Percentiles rank a stretch among this genome's conserved stretches.
Evolutionary conservation across 331 rosid species (phyloP).

Genomic region (Stylosanthes scabra): DNA sequence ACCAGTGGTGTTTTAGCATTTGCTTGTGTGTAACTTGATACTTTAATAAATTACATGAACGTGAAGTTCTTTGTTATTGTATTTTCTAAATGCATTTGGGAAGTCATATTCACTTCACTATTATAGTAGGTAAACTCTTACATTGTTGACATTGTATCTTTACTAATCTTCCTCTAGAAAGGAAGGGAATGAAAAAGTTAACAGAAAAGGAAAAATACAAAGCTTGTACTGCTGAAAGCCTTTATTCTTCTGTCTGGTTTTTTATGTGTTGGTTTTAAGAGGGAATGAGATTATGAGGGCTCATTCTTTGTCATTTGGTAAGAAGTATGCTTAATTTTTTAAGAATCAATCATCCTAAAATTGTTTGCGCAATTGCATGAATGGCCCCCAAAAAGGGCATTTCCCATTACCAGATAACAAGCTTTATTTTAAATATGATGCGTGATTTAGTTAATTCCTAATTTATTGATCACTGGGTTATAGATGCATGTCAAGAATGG

Average conservation of each 20-base stretch:
- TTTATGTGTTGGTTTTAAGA: background rate
- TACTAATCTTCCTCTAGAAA: background rate
- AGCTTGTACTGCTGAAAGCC: too few relatives aligned
- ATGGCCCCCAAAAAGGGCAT: background rate
- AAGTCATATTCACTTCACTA: background rate
- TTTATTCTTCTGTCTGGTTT: constrained; percentile 7
- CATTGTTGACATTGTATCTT: constrained; percentile 5
- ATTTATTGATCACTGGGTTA: background rate
- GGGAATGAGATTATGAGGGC: background rate
- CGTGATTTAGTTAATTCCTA: background rate
- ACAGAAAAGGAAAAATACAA: background rate
- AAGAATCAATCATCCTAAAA: background rate
- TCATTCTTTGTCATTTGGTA: constrained; percentile 8
- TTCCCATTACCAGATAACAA: constrained; percentile 1
- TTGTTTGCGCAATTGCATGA: background rate
- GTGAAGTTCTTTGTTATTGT: constrained; percentile 8
- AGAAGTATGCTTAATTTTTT: background rate
- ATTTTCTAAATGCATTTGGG: constrained; percentile 1
- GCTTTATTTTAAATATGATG: constrained; percentile 1
- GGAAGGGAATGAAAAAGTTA: background rate
- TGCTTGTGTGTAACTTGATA: constrained; percentile 12
- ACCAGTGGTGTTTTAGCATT: constrained; percentile 21
- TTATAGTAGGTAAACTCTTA: constrained; percentile 8
- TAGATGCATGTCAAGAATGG: background rate
- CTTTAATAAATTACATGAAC: constrained; percentile 1